These are phyloP conservation scores for Dryas drummondii DNA, from an alignment of 306 rosid species.

Conservation along the genomic window DNA sequence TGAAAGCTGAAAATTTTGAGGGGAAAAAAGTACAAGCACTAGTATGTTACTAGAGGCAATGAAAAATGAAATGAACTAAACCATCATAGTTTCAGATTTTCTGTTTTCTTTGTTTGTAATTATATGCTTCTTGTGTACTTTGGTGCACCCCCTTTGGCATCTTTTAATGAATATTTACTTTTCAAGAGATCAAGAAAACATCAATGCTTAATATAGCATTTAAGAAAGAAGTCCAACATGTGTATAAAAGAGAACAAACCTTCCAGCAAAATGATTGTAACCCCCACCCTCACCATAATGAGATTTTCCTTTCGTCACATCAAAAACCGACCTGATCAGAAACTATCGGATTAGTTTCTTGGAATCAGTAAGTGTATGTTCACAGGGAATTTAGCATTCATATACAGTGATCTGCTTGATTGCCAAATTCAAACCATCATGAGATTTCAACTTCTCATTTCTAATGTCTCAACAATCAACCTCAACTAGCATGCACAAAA, in stretches of 20 bases:
- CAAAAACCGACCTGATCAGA: slow-evolving; percentile 73
- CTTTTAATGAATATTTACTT: neutral
- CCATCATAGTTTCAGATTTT: neutral
- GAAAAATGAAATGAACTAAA: neutral
- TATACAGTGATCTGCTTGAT: neutral
- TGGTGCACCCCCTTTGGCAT: no score
- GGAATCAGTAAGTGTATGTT: neutral
- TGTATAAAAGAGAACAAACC: slow-evolving; percentile 38
- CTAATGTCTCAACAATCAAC: neutral
- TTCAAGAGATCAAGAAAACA: neutral
- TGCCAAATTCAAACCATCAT: neutral
- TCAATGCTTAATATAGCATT: neutral
- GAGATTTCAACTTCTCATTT: neutral
- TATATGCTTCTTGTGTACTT: neutral
- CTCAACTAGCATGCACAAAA: neutral
- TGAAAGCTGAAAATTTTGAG: neutral
- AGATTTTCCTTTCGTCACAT: slow-evolving; percentile 89
- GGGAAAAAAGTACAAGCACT: neutral
- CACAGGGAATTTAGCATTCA: neutral
- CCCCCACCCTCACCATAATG: slow-evolving; percentile 93
- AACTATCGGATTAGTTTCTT: slow-evolving; percentile 4
- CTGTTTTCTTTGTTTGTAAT: neutral
- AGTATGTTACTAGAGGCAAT: neutral
- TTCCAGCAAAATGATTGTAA: slow-evolving; percentile 93
- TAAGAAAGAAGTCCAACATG: neutral